phyloP scores from a whole-genome alignment of 2,329 filamentous ascomycete species.

The Tricladium varicosporioides region DNA sequence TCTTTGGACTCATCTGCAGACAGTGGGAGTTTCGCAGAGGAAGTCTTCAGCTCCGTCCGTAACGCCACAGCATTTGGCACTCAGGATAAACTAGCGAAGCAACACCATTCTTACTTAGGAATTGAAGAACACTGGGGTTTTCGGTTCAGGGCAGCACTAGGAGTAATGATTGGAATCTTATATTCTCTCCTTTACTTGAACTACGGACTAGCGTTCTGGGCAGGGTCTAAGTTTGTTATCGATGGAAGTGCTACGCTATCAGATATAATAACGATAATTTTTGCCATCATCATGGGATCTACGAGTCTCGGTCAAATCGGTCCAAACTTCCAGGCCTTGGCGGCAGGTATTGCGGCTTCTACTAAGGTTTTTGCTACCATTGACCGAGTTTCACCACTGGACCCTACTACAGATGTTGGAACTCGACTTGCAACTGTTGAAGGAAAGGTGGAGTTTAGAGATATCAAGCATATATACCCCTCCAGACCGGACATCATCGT shows the following conservation, averaged over 20 bases:
- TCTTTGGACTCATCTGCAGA: conserved; percentile 74
- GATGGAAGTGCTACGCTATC: conserved; percentile 12
- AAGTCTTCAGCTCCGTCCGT: conserved; percentile 86
- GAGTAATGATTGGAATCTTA: conserved; percentile 75
- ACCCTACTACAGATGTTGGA: conserved; percentile 60
- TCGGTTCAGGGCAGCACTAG: conserved; percentile 68
- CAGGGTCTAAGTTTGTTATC: conserved; percentile 16
- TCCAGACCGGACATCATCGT: conserved; percentile 28
- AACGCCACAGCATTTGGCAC: conserved; percentile 89
- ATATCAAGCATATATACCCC: conserved; percentile 27
- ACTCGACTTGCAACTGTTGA: conserved; percentile 67
- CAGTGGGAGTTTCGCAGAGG: conserved; percentile 84
- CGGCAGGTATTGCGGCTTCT: conserved; percentile 74
- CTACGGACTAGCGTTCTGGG: conserved; percentile 65
- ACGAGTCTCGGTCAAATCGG: conserved; percentile 83
- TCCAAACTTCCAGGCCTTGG: conserved; percentile 82
- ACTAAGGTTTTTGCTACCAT: conserved; percentile 90
- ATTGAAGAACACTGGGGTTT: conserved; percentile 70
- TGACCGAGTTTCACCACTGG: conserved; percentile 77
- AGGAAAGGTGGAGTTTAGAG: conserved; percentile 11
- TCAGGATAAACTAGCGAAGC: conserved; percentile 79
- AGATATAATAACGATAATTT: conserved; percentile 42
- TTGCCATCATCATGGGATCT: conserved; percentile 83
- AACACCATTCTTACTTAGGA: conserved; percentile 73
- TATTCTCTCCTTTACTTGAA: conserved; percentile 81